A percentile compares a stretch with the other conserved stretches of the same genome.
Conservation (phyloP, 371 early-diverging fungal species). For the Mortierella sp. region DNA sequence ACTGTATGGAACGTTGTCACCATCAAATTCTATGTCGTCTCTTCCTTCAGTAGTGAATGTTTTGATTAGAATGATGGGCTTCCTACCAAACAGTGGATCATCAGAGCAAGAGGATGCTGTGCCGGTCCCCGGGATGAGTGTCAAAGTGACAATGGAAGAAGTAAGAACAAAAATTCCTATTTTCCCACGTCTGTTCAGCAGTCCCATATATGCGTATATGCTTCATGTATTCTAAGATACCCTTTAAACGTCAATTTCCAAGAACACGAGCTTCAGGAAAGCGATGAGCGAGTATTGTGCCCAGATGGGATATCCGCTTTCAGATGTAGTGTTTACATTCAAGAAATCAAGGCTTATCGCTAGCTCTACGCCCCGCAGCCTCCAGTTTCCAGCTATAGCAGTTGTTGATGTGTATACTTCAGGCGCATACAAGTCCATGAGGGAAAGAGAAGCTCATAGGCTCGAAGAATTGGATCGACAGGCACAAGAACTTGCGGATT, state of each 20-base stretch:
- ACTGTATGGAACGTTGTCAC: not conserved
- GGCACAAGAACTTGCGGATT: constrained; percentile 15
- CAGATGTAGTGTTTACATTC: constrained; percentile 30
- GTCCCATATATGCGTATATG: no score
- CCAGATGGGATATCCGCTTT: not conserved
- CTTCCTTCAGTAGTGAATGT: not conserved
- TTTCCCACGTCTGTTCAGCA: not conserved
- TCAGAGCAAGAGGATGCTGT: not conserved
- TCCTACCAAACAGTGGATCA: constrained; percentile 10
- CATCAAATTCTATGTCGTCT: not conserved
- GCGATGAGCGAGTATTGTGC: constrained; percentile 38
- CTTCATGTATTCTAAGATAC: not conserved
- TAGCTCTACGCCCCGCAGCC: constrained; percentile 33
- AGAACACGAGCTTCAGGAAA: constrained; percentile 25
- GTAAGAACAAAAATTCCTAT: constrained; percentile 21
- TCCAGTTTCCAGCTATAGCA: constrained; percentile 18
- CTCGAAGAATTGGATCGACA: constrained; percentile 30
- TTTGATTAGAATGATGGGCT: constrained; percentile 9
- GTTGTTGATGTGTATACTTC: constrained; percentile 30
- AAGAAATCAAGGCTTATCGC: constrained; percentile 29
- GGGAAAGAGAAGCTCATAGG: constrained; percentile 20
- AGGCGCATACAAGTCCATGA: constrained; percentile 25
- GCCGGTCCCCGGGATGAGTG: constrained; percentile 1
- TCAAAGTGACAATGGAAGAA: constrained; percentile 26
- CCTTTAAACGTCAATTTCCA: not conserved